phyloP scores from a whole-genome alignment of 257 asterid species.

The Rauvolfia tetraphylla region DNA sequence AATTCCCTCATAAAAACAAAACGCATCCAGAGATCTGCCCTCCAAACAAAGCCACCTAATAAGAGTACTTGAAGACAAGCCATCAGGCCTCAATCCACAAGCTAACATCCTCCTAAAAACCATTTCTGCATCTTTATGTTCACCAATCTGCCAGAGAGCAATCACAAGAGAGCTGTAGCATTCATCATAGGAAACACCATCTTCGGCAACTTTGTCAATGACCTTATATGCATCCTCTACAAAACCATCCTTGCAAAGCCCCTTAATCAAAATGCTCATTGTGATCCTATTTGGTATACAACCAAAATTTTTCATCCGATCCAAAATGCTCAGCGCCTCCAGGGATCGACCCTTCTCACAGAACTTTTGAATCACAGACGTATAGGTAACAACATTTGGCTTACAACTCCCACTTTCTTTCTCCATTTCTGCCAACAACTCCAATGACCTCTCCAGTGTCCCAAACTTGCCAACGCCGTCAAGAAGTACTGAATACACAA shows the following conservation, averaged over 20 bases:
- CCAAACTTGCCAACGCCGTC: conserved; percentile 70
- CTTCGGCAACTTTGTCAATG: conserved; percentile 42
- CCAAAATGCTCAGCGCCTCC: conserved; percentile 56
- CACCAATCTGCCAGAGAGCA: conserved; percentile 51
- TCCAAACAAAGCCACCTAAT: conserved; percentile 41
- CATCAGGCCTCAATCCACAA: conserved; percentile 59
- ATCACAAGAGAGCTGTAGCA: conserved; percentile 54
- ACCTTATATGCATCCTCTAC: conserved; percentile 52
- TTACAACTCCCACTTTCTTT: conserved; percentile 39
- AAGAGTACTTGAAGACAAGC: conserved; percentile 47
- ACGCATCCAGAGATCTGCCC: conserved; percentile 58
- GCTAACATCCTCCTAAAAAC: conserved; percentile 54
- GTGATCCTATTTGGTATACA: conserved; percentile 57
- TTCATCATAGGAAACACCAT: conserved; percentile 34
- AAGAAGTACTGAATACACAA: conserved; percentile 53
- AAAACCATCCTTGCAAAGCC: conserved; percentile 60
- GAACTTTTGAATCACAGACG: conserved; percentile 59
- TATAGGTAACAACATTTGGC: conserved; percentile 71
- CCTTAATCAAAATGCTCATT: conserved; percentile 48
- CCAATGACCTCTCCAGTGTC: conserved; percentile 56
- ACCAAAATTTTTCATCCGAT: conserved; percentile 46
- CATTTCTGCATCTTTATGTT: conserved; percentile 49
- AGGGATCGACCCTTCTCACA: conserved; percentile 47
- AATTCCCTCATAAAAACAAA: conserved; percentile 41
- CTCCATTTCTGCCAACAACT: conserved; percentile 64